phyloP scores from a whole-genome alignment of 768 basidiomycete species.

The Leccinum subtestaceum region DNA sequence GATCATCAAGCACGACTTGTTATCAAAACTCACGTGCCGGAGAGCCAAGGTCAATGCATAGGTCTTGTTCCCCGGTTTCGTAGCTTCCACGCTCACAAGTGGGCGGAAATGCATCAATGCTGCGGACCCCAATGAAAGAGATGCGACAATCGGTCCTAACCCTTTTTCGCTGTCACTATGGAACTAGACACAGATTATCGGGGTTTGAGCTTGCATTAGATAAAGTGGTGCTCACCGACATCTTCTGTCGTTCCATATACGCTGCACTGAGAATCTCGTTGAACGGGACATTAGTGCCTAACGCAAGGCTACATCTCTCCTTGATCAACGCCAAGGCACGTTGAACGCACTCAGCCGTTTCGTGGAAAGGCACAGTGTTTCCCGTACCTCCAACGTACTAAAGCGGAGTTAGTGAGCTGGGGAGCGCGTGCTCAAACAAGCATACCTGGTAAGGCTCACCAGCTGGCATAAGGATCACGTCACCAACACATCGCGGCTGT shows the following conservation, averaged over 20 bases:
- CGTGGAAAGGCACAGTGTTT: slow-evolving; percentile 64
- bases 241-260: slow-evolving; percentile 83
- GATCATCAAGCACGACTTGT: neutral
- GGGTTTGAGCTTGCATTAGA: neutral
- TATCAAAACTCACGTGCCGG: slow-evolving; percentile 52
- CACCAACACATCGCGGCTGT: neutral
- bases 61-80: slow-evolving; percentile 21
- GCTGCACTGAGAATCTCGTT: slow-evolving; percentile 82
- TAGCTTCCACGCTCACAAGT: slow-evolving; percentile 37
- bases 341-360: slow-evolving; percentile 56
- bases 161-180: slow-evolving; percentile 78
- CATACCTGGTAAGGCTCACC: slow-evolving; percentile 78
- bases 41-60: slow-evolving; percentile 55
- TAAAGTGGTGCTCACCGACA: slow-evolving; percentile 54
- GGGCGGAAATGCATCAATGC: slow-evolving; percentile 79
- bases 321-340: slow-evolving; percentile 60
- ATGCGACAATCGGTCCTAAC: slow-evolving; percentile 69
- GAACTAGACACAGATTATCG: slow-evolving; percentile 45
- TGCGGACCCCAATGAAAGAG: slow-evolving; percentile 72
- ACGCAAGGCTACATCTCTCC: slow-evolving; percentile 46
- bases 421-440: neutral
- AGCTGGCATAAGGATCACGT: slow-evolving; percentile 40
- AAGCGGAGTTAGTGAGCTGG: slow-evolving; percentile 8
- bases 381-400: slow-evolving; percentile 79
- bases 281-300: slow-evolving; percentile 44